These are phyloP conservation scores for Arctostaphylos glauca DNA, from an alignment of 148 eudicot genomes.

Conservation along the genomic window DNA sequence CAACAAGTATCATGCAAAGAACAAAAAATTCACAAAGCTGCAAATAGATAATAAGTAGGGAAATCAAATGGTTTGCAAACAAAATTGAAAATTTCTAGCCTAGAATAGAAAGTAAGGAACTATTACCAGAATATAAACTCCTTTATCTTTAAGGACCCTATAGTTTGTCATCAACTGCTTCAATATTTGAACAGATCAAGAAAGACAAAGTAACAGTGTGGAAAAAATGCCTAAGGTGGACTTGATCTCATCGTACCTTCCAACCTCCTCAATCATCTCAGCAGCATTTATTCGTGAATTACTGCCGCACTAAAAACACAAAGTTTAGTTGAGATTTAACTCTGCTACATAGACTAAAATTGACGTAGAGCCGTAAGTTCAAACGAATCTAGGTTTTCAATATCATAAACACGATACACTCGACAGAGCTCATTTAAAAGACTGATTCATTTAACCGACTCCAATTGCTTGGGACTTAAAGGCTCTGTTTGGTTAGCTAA, in stretches of 20 bases:
- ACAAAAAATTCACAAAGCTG: not conserved
- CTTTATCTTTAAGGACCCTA: constrained; percentile 94
- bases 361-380: too few relatives aligned
- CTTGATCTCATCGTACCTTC: constrained; percentile 44
- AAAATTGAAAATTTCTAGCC: not conserved
- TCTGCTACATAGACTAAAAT: too few relatives aligned
- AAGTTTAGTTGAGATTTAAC: constrained; percentile 18
- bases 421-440: too few relatives aligned
- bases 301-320: constrained; percentile 62
- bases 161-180: constrained; percentile 88
- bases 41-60: not conserved
- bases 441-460: too few relatives aligned
- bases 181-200: constrained; percentile 58
- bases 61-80: not conserved
- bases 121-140: constrained; percentile 82
- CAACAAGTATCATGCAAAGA: not conserved
- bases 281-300: constrained; percentile 63
- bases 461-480: too few relatives aligned
- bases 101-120: constrained; percentile 16
- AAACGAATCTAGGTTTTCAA: too few relatives aligned
- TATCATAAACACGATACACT: too few relatives aligned
- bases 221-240: not conserved
- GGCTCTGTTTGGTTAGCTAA: not conserved
- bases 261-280: constrained; percentile 81
- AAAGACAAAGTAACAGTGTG: constrained; percentile 26